Base-by-base conservation (phyloP, 1,139 yeast genomes). In the Kodamaea fungicola region DNA sequence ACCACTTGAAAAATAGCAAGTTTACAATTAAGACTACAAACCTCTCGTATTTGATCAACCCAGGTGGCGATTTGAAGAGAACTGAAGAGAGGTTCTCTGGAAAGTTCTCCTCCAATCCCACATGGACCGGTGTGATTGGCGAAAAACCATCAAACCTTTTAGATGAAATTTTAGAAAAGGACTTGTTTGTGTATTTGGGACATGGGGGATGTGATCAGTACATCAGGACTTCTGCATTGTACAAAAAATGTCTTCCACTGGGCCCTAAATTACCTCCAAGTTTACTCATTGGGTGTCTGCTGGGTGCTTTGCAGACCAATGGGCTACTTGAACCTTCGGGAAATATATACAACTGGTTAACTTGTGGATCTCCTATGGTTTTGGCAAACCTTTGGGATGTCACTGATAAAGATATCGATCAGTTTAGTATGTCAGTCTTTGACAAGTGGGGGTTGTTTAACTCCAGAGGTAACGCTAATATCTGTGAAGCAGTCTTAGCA, bases 151-250 rank as follows among this genome's bases (percentile, higher is more conserved):
- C 67, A 0, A 89, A 83, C 42, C 50, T 66, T 12, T 42, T 66
- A 8, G 27, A 38, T 8, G 33, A 45, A 6, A 58, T 84, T 22
- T 47, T 64, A 2, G 34, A 53, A 0, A 64, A 75, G 1, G 71
- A 76, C 29, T 48, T 86, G n/a, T 84, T 83, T 50, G 67, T 92
- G 0, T 92, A 87, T 54, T 72, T 90, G 43, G 98, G 98, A 0
- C 98, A 92, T 61, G 97, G 97, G 1, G 95, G 97, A 1, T 96
- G 97, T 23, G 95, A 88, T 46, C 92, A 85, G 45, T 88, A 82
- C 52, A 64, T 87, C 8, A 70, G 80, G 22, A 46, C 64, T 0
- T 49, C 66, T 1, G 31, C 56, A 1, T 47, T 67, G 27, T 55
- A 55, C 38, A 59, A 57, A 34, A 42, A 46, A 13, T 54, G 54